These are phyloP conservation scores for Nephelium lappaceum DNA, from an alignment of 345 rosid species.

Conservation along the genomic window DNA sequence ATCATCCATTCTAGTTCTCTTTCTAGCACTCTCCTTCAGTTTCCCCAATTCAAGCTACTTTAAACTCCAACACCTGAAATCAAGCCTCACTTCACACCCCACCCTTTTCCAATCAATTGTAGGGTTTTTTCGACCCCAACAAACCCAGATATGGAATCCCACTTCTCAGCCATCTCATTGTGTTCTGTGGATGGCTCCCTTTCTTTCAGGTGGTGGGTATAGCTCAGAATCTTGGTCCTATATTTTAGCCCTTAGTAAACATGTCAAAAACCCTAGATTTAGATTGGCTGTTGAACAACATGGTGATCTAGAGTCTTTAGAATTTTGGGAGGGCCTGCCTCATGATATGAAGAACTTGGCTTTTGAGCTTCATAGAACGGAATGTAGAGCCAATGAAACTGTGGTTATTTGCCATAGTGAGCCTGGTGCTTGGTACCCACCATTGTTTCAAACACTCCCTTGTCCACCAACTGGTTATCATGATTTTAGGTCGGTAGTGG, in stretches of 20 bases:
- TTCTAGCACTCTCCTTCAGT: conserved; percentile 46
- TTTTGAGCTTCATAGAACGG: conserved; percentile 45
- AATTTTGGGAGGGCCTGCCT: conserved; percentile 80
- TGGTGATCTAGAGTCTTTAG: conserved; percentile 65
- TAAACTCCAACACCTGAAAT: conserved; percentile 41
- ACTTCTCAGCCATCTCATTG: conserved; percentile 42
- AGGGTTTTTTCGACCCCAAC: conserved; percentile 27
- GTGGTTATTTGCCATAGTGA: conserved; percentile 87
- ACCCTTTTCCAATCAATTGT: conserved; percentile 32
- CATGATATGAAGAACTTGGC: conserved; percentile 45
- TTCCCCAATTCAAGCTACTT: conserved; percentile 40
- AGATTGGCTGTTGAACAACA: conserved; percentile 69
- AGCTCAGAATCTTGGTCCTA: conserved; percentile 93
- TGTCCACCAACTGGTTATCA: conserved; percentile 75
- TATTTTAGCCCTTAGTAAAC: conserved; percentile 51
- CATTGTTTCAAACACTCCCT: conserved; percentile 74
- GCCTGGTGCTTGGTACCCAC: conserved; percentile 95
- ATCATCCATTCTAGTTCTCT: conserved; percentile 43
- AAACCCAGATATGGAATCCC: conserved; percentile 14
- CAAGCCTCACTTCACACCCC: conserved; percentile 37
- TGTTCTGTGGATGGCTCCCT: conserved; percentile 91
- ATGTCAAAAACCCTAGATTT: conserved; percentile 44
- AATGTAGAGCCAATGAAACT: conserved; percentile 61
- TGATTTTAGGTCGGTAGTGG: conserved; percentile 51
- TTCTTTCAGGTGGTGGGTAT: conserved; percentile 94